Evolutionary conservation across 192 early-diverging fungal genomes (phyloP), one percentile per base, ranked within the genome.

Genomic region (Coemansia sp.): DNA sequence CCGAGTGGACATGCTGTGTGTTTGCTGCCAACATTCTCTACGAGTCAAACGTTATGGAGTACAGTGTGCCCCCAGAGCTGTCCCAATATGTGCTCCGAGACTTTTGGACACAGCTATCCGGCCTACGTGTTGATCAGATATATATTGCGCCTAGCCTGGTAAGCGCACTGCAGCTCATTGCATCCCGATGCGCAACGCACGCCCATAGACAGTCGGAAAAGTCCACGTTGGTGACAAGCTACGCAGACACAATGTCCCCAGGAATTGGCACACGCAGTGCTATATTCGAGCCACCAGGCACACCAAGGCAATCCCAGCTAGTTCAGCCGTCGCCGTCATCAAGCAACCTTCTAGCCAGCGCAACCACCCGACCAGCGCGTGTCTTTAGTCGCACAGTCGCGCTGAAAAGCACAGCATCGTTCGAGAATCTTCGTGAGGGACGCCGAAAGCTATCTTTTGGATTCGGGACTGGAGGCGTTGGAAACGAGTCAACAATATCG

Each of bases 41-140:
- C 67, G 73, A 73, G 62, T 65, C 73, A 9, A 69, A 76, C 21
- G 71, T 70, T 36, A 67, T 67, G 36, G 74, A 76, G 52, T 56
- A 66, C n/a, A 66, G 45, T 45, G 78, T 72, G 57, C 69, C 78
- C 7, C 71, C 73, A 5, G 68, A 56, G 16, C 71, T 81, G 45
- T 66, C 73, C 15, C 78, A 81, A 58, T 66, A 81, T 36, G 73
- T 76, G 9, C 65, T 76, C 51, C 78, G 78, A 46, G 78, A 81
- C 46, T 66, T 69, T 67, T 81, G 78, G 78, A 60, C 78, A 15
- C 70, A 81, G 67, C 43, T 76, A 39, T 69, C 65, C 6, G 78
- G 78, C 6, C 46, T 73, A 26, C 55, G 39, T 15, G 43, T 63
- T 2, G 73, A 81, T 32, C 73, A 76, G 65, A 68, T 76, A 15